phyloP scores from a whole-genome alignment of 257 asterid species.

The Salvia hispanica region DNA sequence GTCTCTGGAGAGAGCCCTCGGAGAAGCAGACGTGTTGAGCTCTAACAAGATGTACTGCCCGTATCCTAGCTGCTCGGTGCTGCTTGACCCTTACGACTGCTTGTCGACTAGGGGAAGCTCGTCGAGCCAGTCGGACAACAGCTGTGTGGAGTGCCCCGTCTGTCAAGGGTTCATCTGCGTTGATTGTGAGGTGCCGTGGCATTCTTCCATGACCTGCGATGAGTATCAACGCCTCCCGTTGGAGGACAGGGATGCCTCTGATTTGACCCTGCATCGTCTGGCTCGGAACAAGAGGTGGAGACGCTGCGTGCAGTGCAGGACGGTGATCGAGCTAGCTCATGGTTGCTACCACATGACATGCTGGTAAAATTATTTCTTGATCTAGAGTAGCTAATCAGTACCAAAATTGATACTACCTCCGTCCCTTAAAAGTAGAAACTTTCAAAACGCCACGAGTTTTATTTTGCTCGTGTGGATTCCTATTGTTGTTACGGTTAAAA shows the following conservation, averaged over 20 bases:
- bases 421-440: no score
- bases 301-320: slow-evolving; percentile 68
- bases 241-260: slow-evolving; percentile 70
- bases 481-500: neutral
- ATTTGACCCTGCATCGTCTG: slow-evolving; percentile 49
- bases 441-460: no score
- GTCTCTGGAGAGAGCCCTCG: slow-evolving; percentile 61
- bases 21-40: slow-evolving; percentile 46
- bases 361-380: slow-evolving; percentile 49
- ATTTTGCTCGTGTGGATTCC: neutral
- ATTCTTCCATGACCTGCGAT: slow-evolving; percentile 77
- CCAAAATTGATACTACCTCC: neutral
- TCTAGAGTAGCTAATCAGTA: neutral
- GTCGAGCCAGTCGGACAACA: slow-evolving; percentile 53
- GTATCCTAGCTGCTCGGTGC: slow-evolving; percentile 66
- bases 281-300: slow-evolving; percentile 65
- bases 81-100: slow-evolving; percentile 72
- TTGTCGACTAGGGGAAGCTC: slow-evolving; percentile 57
- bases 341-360: slow-evolving; percentile 87
- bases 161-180: slow-evolving; percentile 74
- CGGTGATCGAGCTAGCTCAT: slow-evolving; percentile 67
- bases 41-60: slow-evolving; percentile 64
- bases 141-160: slow-evolving; percentile 73
- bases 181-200: slow-evolving; percentile 89
- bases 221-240: slow-evolving; percentile 61